These are phyloP conservation scores for Linum trigynum DNA, from an alignment of 345 rosid genomes.

Conservation along the genomic window DNA sequence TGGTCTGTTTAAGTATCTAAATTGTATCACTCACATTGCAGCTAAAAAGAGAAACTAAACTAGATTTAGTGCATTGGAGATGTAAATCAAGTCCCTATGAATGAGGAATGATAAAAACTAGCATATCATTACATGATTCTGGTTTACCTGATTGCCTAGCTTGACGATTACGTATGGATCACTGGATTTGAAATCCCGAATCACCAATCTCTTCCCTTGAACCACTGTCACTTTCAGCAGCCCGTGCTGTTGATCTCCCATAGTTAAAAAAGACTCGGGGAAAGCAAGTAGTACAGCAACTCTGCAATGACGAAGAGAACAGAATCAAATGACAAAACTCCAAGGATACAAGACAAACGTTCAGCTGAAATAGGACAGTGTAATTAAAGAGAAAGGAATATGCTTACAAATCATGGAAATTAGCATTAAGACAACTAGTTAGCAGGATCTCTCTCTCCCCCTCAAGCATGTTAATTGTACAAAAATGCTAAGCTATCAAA, in stretches of 20 bases:
- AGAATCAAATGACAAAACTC: not conserved
- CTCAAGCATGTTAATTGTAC: not conserved
- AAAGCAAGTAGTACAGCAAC: not conserved
- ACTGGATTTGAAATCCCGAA: slow-evolving; percentile 90
- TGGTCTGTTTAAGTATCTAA: too few relatives aligned
- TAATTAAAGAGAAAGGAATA: not conserved
- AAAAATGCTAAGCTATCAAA: not conserved
- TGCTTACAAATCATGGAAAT: not conserved
- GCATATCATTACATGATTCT: not conserved
- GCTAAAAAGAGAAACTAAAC: too few relatives aligned
- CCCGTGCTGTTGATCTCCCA: slow-evolving; percentile 60
- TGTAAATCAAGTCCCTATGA: not conserved
- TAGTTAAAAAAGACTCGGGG: slow-evolving; percentile 9
- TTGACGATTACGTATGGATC: slow-evolving; percentile 94
- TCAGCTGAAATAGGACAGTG: not conserved
- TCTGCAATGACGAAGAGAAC: not conserved
- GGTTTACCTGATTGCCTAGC: slow-evolving; percentile 64
- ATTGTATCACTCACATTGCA: too few relatives aligned
- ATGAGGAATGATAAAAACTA: not conserved
- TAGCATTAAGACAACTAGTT: not conserved
- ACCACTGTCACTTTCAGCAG: slow-evolving; percentile 64
- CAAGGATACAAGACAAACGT: not conserved
- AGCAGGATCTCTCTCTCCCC: not conserved
- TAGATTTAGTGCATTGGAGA: not conserved
- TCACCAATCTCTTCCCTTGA: slow-evolving; percentile 66